Evolutionary conservation across 208 protist species (phyloP), one percentile per base, ranked within the genome.

Genomic region (Acanthamoeba royreba): DNA sequence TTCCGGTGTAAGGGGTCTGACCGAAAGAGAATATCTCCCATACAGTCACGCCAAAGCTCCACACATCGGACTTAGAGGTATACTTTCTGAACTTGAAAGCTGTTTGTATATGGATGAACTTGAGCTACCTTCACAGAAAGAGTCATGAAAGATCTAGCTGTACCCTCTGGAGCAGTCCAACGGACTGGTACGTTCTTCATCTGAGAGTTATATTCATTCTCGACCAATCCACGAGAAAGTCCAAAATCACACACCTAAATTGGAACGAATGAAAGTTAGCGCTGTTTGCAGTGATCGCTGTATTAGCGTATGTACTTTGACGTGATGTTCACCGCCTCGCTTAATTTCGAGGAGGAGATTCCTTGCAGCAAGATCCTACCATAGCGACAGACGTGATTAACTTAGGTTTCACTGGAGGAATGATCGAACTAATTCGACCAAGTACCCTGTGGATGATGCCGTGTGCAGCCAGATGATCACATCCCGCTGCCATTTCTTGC

Each of bases 11-110:
- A 31, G 81, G 81, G 4, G 81, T 89, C 47, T 89, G 81, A 15
- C 81, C 81, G 35, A 89, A 89, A 25, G 81, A 89, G 7, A 89
- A 89, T 28, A 92, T 77, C 87, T 92, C 87, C 87, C 87, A 92
- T 28, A 92, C 38, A 28, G 87, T 92, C 15, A 92, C 87, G 15
- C 13, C 87, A 40, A 79, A 92, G 35, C 55, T 79, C 87, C 87
- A 92, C 38, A 92, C 87, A 28, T 92, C 87, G 22, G 38, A 53
- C 46, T 92, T 92, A 4, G 58, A 40, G 22, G 87, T 79, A 45
- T 92, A 92, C 55, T 92, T 92, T 0, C 63, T 13, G 43, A 31
- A 92, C 33, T 92, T 92, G 63, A 92, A 92, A 9, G 61, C 87
- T 72, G 40, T n/a, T 31, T 79, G 66, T 79, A 11, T 7, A 46